Evolutionary conservation across 495 filamentous ascomycete species (phyloP), one percentile per base, ranked within the genome.

Genomic region (Penicilliopsis zonata): DNA sequence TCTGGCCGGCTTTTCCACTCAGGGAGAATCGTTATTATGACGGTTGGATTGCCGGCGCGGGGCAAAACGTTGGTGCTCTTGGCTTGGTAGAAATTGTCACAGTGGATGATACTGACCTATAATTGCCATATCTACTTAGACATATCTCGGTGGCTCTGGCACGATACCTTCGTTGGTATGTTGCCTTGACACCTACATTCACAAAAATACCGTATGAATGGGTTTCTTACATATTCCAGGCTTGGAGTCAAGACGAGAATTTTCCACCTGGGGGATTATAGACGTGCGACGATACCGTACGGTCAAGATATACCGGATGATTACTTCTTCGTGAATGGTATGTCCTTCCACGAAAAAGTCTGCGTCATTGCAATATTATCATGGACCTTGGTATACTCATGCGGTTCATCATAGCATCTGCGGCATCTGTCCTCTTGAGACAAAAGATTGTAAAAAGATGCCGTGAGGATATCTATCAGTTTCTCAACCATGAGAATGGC

Each of bases 401-500:
- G 44, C 33, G 23, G 21, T 12, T 31, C 36, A 10, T 36, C 19
- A 6, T 44, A 75, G 73, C 92, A 18, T 87, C 84, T 18, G 78
- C 86, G 10, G 69, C 78, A 26, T 86, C 92, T 9, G 78, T 94
- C 9, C 72, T 94, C 41, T 67, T 96, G 12, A 77, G 92, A 28
- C 86, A 95, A 53, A 94, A 93, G 62, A 96, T 99, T 30, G 71
- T 96, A 5, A 93, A 94, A 61, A 90, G 90, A 54, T 99, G 92
- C 44, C 76, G 88, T 30, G 87, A 96, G 52, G 92, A 99, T 46
- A 92, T 99, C 20, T 94, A 94, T 37, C 78, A 80, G 35, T 99
- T 94, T 61, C 63, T 99, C 22, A 86, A 94, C 40, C 77, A 94
- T 41, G 92, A 96, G 46, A 96, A 95, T 46, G 92, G 92, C 9